Evolutionary conservation across 305 asterid genomes (phyloP).

Genomic region (Fraxinus baroniana): DNA sequence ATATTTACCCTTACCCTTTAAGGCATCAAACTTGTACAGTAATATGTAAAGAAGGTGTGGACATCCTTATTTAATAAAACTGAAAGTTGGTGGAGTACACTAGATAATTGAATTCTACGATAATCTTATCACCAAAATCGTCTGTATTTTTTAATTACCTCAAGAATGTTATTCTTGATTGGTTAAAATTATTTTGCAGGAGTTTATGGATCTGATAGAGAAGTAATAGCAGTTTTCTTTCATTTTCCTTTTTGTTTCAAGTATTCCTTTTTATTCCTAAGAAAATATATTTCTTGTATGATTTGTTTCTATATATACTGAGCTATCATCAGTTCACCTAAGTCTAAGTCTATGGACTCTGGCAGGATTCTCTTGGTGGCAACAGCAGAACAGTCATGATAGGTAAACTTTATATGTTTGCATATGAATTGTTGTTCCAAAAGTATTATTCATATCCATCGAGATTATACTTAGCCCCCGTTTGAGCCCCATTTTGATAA

Average conservation of each 20-base stretch:
- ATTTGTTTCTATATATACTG: background rate
- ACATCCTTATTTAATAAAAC: background rate
- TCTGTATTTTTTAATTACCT: background rate
- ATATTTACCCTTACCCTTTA: background rate
- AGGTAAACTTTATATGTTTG: slow-evolving; percentile 46
- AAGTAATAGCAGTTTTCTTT: slow-evolving; percentile 1
- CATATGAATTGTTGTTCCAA: background rate
- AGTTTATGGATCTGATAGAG: slow-evolving; percentile 2
- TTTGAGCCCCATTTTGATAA: background rate
- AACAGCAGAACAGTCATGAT: slow-evolving; percentile 99
- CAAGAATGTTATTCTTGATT: slow-evolving; percentile 3
- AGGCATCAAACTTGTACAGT: background rate
- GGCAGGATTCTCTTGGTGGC: slow-evolving; percentile 99
- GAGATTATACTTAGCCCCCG: background rate
- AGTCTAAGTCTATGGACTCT: slow-evolving; percentile 20
- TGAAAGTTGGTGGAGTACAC: background rate
- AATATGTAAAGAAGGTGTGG: background rate
- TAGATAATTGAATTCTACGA: background rate
- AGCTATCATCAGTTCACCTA: slow-evolving; percentile 1
- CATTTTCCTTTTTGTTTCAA: slow-evolving; percentile 10
- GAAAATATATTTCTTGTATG: slow-evolving; percentile 2
- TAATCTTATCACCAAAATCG: background rate
- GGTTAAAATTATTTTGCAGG: background rate
- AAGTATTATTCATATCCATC: background rate
- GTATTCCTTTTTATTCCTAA: slow-evolving; percentile 9